These are phyloP conservation scores for Podaxis sp. DNA, from an alignment of 768 basidiomycete genomes.

Conservation along the genomic window DNA sequence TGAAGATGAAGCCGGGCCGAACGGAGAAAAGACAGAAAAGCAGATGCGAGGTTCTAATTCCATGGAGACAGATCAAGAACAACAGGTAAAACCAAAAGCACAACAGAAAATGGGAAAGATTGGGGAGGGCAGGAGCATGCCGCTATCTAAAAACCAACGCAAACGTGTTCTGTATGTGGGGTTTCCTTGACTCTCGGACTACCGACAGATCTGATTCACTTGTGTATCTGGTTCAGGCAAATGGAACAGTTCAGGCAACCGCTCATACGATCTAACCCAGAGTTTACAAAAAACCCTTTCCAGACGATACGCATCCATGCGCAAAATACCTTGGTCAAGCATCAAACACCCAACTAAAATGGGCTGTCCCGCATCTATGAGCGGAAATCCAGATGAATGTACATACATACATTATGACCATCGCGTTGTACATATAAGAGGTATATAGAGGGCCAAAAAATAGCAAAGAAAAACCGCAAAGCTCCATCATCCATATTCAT, in stretches of 20 bases:
- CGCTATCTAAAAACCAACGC: slow-evolving; percentile 62
- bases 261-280: slow-evolving; percentile 59
- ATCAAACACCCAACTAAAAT: slow-evolving; percentile 19
- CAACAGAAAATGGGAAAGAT: slow-evolving; percentile 46
- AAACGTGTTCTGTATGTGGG: slow-evolving; percentile 60
- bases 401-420: slow-evolving; percentile 6
- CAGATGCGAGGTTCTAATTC: slow-evolving; percentile 11
- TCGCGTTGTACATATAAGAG: slow-evolving; percentile 8
- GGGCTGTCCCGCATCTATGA: background rate
- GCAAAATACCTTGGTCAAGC: slow-evolving; percentile 69
- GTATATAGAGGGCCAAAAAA: background rate
- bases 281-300: slow-evolving; percentile 68
- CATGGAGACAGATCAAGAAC: slow-evolving; percentile 14
- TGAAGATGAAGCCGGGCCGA: slow-evolving; percentile 4
- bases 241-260: slow-evolving; percentile 67
- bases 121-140: slow-evolving; percentile 55
- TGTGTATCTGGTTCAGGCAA: slow-evolving; percentile 35
- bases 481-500: background rate
- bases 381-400: background rate
- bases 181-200: background rate
- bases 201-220: background rate
- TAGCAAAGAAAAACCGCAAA: background rate
- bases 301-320: slow-evolving; percentile 76
- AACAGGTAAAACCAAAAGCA: slow-evolving; percentile 17
- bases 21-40: slow-evolving; percentile 16